phyloP scores from a whole-genome alignment of 176 grass and related monocot genomes.

The Hordeum vulgare region DNA sequence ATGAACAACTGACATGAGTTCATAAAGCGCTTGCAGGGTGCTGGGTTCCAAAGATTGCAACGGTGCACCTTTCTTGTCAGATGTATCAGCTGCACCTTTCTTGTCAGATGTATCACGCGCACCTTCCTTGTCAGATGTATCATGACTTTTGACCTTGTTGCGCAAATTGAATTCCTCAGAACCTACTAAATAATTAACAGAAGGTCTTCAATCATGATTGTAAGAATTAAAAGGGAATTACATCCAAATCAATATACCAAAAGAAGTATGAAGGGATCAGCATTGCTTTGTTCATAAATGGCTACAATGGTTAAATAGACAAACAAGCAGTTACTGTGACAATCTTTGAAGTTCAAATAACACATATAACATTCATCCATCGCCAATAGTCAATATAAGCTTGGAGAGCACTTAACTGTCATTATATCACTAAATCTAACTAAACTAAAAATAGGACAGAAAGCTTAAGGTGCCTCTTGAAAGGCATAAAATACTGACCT shows the following conservation, averaged over 20 bases:
- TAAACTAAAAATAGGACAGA: background rate
- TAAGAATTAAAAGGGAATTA: constrained; percentile 7
- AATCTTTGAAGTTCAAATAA: background rate
- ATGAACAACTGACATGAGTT: constrained; percentile 82
- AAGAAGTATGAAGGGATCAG: background rate
- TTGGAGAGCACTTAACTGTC: background rate
- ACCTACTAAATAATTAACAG: constrained; percentile 39
- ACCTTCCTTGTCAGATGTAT: constrained; percentile 30
- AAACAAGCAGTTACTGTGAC: background rate
- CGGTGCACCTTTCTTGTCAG: constrained; percentile 31
- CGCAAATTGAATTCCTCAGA: constrained; percentile 22
- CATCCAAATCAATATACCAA: background rate
- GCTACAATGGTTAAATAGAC: background rate
- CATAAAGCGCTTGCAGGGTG: constrained; percentile 57
- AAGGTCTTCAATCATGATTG: background rate
- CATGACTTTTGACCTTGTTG: background rate
- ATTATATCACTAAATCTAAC: background rate
- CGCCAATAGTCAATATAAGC: background rate
- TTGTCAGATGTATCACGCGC: background rate
- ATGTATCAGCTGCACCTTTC: constrained; percentile 22
- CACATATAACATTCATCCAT: background rate
- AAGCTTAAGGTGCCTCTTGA: constrained; percentile 3
- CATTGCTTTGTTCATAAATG: background rate
- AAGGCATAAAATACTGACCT: constrained; percentile 34
- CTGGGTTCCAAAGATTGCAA: constrained; percentile 58